Evolutionary conservation across 306 rosid genomes (phyloP).

Genomic region (Vicia faba): DNA sequence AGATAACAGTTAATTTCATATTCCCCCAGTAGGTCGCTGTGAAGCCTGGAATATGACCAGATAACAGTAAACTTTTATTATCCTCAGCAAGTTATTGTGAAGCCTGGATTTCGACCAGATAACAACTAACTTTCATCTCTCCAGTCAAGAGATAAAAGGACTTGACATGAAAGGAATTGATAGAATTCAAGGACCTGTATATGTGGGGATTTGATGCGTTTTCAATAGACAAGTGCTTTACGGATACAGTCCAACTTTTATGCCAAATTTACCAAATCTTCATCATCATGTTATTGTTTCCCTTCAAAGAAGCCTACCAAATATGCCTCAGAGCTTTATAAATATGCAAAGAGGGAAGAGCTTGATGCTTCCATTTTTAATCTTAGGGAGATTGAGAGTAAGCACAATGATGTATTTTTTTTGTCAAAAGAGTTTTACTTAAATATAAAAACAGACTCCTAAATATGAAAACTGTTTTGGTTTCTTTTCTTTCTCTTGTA

Average conservation of each 20-base stretch:
- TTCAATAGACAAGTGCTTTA: conserved; percentile 97
- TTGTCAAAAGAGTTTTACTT: conserved; percentile 18
- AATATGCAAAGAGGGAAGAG: conserved; percentile 84
- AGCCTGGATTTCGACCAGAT: too few species aligned
- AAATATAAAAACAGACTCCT: conserved; percentile 31
- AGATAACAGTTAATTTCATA: too few species aligned
- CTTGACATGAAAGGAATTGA: conserved; percentile 99
- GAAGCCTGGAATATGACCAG: too few species aligned
- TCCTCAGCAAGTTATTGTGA: too few species aligned
- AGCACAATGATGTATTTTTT: conserved; percentile 34
- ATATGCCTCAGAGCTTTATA: conserved; percentile 69
- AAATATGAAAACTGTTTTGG: conserved; percentile 24
- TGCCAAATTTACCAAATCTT: conserved; percentile 71
- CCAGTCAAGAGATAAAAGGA: too few species aligned
- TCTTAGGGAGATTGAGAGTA: conserved; percentile 91
- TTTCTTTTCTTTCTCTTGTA: conserved; percentile 43
- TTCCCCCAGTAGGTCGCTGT: too few species aligned
- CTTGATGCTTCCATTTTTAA: conserved; percentile 97
- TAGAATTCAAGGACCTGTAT: conserved; percentile 97
- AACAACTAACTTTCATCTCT: too few species aligned
- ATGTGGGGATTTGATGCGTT: conserved; percentile 94
- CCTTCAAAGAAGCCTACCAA: conserved; percentile 77
- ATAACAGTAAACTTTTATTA: too few species aligned
- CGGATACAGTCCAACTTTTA: conserved; percentile 88
- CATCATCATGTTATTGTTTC: conserved; percentile 85